Base-by-base conservation (phyloP, 495 filamentous ascomycete species). In the Bathelium albidoporum region DNA sequence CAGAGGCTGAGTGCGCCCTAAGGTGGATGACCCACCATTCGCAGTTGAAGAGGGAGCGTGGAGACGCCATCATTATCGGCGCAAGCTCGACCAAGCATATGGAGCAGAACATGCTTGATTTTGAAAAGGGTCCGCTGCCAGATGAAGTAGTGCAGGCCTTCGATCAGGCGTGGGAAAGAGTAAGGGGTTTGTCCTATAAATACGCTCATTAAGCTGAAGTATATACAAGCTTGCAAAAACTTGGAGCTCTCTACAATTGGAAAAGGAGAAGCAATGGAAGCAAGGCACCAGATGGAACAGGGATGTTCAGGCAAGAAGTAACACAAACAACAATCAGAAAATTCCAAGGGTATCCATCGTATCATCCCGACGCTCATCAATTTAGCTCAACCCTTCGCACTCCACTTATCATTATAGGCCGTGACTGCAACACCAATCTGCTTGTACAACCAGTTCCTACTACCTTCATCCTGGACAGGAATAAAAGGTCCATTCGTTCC, bases 401-500 rank as follows among this genome's bases (percentile, higher is more conserved):
- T 86, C 73, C 85, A 85, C 72, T 82, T 83, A 69, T 87, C 85
- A 71, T 87, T 87, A 73, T 85, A 87, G 60, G 85, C 85, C 75
- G 85, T 86, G 26, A 87, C 85, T 65, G 85, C 85, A 65, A 87
- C 74, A 53, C 81, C 85, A 72, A 87, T 84, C 74, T 87, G 85
- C 67, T 76, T 80, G 66, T 89, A 98, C 67, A 98, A 76, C 82
- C 93, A 98, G 68, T 94, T 89, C 70, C 95, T 77, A 18, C 84
- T 82, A 68, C 85, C 87, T 78, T 96, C 95, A 72, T 97, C 89
- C 62, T 85, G 86, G 1, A 97, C 89, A 0, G 94, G 94, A 34
- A 98, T 89, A 69, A 97, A 98, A 11, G 94, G 94, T 16, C 94
- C 94, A 71, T 95, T 95, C 20, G 88, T 89, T 12, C 90, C 90